A percentile compares a stretch with the other conserved stretches of the same genome.
phyloP scores from a whole-genome alignment of 2,329 filamentous ascomycete species.

The Monosporascus sp. region DNA sequence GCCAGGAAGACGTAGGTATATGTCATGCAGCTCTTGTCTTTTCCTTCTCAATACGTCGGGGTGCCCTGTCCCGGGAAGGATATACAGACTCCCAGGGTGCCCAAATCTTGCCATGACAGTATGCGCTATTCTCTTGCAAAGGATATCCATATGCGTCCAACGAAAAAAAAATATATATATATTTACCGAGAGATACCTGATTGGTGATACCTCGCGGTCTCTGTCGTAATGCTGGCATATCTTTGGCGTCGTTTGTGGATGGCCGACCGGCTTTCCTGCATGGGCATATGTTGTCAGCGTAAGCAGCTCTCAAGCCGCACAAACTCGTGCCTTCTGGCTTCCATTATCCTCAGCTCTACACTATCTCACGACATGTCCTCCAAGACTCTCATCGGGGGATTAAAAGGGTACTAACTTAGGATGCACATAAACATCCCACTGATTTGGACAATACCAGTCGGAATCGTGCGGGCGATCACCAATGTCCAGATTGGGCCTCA shows the following conservation, averaged over 20 bases:
- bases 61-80: no score
- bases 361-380: no score
- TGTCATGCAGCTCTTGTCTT: neutral
- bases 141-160: slow-evolving; percentile 53
- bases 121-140: slow-evolving; percentile 7
- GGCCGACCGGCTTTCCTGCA: slow-evolving; percentile 52
- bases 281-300: slow-evolving; percentile 52
- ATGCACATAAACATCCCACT: slow-evolving; percentile 44
- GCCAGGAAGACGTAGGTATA: slow-evolving; percentile 43
- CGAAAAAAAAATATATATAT: no score
- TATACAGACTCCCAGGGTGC: no score
- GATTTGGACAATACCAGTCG: slow-evolving; percentile 55
- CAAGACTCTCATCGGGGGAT: no score
- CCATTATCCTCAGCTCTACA: no score
- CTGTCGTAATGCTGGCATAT: no score
- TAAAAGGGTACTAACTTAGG: neutral
- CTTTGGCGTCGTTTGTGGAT: no score
- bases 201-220: slow-evolving; percentile 52
- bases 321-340: neutral
- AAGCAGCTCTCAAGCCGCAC: neutral
- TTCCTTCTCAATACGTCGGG: no score
- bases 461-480: slow-evolving; percentile 56
- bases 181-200: slow-evolving; percentile 54
- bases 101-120: neutral
- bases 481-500: slow-evolving; percentile 60